Evolutionary conservation across 2,329 filamentous ascomycete species (phyloP), one percentile per base, ranked within the genome.

Genomic region (Neospermospora avenae): DNA sequence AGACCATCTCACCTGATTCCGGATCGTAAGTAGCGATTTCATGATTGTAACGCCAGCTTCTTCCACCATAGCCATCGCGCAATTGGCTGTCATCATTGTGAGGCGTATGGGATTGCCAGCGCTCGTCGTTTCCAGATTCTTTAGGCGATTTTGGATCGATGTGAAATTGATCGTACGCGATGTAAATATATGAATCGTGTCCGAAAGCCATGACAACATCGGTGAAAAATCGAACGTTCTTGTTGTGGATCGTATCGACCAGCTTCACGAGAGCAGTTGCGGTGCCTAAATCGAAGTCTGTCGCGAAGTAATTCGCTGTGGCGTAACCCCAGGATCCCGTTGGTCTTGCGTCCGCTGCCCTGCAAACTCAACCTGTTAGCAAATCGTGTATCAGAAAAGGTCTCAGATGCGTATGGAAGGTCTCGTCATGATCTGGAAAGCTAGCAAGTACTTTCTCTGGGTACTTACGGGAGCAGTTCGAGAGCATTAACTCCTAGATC

Each of bases 191-290:
- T 5, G 63, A 59, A 58, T 65, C 61, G 53, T 61, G 56, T 16
- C 63, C 61, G 25, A 65, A 65, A 13, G 63, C 60, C 63, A 65
- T 65, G 13, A 65, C 63, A 18, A 65, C 59, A 35, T 63, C 63
- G 3, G 63, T 65, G 45, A 65, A 63, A 25, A 65, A 63, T 1
- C 63, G 56, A 14, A 60, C 54, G 8, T 63, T 60, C 41, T 58
- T 53, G 1, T 22, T n/a, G 39, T 65, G 61, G 14, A 65, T 65
- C 16, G 45, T 58, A 31, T 65, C 59, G 3, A 63, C 61, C 2
- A 65, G 55, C 14, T 55, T 44, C 1, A 58, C 61, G 4, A 65
- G 35, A 13, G 61, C 45, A 1, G 58, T 60, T 3, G 60, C 49
- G 3, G 58, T 61, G 11, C 63, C 63, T 16, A 65, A 51, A 39